Base-by-base conservation (phyloP, 805 yeast species). In the Tetrapisispora iriomotensis region DNA sequence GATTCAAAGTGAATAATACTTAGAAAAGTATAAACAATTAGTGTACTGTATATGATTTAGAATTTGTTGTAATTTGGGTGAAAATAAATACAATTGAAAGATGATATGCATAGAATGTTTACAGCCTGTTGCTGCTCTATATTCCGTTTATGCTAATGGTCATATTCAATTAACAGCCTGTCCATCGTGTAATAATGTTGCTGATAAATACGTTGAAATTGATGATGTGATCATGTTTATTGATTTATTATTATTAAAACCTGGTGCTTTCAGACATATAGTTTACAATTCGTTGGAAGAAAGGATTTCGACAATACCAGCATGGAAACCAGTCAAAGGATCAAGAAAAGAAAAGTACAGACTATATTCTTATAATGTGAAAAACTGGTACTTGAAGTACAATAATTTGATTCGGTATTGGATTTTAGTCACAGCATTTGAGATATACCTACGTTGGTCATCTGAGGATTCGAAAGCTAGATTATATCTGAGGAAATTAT, bases 41-140 rank as follows among this genome's bases (percentile, higher is more conserved):
- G n/a, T n/a, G n/a, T n/a, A n/a, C n/a, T n/a, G n/a, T n/a, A n/a
- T n/a, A n/a, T n/a, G n/a, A n/a, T n/a, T n/a, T n/a, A n/a, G n/a
- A n/a, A n/a, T n/a, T n/a, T n/a, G n/a, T n/a, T n/a, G n/a, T n/a
- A 28, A 28, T 28, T 28, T 12, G 15, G 8, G 8, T n/a, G n/a
- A n/a, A n/a, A n/a, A n/a, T n/a, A n/a, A n/a, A n/a, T n/a, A n/a
- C n/a, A n/a, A n/a, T n/a, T 23, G 10, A 23, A 29, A 4, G 8
- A 87, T 90, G 96, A 78, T 88, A 45, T 90, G 97, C 60, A 80
- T 88, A 18, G 94, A 87, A 57, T 92, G 97, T 58, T 71, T 77
- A n/a, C 63, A 70, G 29, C 75, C 79, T 3, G 81, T 79, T 26
- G 66, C 68, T 14, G 67, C 82, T 1, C 69, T 88, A 27, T 90